phyloP scores from a whole-genome alignment of 2,329 filamentous ascomycete genomes.

The Davidsoniella eucalypti region DNA sequence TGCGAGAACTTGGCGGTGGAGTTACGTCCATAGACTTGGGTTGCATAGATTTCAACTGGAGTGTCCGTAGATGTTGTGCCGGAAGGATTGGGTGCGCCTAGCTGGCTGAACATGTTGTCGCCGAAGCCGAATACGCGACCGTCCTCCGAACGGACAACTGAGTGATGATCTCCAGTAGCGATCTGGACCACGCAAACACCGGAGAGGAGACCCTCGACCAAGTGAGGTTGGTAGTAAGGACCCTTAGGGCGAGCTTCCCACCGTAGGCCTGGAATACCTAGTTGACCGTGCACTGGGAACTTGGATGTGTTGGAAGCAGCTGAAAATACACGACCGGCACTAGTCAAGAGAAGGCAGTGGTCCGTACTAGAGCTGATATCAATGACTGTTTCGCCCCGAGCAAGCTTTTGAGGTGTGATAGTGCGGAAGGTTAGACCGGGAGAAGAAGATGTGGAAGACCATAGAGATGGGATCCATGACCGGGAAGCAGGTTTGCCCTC shows the following conservation, averaged over 20 bases:
- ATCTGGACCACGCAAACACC: conserved; percentile 58
- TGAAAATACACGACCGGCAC: conserved; percentile 70
- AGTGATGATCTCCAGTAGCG: conserved; percentile 76
- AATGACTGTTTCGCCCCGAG: conserved; percentile 54
- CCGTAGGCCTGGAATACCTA: conserved; percentile 68
- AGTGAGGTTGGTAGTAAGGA: conserved; percentile 67
- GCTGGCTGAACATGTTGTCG: conserved; percentile 79
- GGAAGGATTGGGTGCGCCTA: conserved; percentile 68
- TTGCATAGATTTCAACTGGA: neutral
- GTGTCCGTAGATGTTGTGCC: conserved; percentile 18
- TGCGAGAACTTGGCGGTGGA: neutral
- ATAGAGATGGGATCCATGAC: conserved; percentile 55
- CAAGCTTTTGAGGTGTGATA: conserved; percentile 47
- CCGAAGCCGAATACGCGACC: conserved; percentile 77
- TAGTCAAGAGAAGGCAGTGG: conserved; percentile 74
- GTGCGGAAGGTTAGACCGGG: conserved; percentile 50
- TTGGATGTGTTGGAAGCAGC: conserved; percentile 63
- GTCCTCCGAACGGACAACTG: conserved; percentile 56
- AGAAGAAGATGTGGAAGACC: conserved; percentile 26
- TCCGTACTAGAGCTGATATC: conserved; percentile 66
- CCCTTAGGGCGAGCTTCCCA: conserved; percentile 65
- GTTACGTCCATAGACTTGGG: conserved; percentile 8
- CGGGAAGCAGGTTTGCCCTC: conserved; percentile 23
- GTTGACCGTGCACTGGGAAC: conserved; percentile 70
- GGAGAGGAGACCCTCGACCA: conserved; percentile 54